These are phyloP conservation scores for Durio zibethinus DNA, from an alignment of 345 rosid genomes.

Conservation along the genomic window DNA sequence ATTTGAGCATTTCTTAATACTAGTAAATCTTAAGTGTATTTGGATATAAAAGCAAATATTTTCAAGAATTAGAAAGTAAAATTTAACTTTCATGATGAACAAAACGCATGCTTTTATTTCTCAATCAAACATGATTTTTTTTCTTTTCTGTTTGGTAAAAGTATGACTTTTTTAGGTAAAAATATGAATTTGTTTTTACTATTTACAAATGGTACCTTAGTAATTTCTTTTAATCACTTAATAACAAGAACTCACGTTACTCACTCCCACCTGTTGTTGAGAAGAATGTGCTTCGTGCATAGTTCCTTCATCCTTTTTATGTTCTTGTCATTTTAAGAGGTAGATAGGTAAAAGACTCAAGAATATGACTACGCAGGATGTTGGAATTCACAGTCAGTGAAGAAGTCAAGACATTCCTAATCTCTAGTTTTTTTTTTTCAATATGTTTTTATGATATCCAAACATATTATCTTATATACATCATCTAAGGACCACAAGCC, in stretches of 20 bases:
- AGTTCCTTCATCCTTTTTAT: not conserved
- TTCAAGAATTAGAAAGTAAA: not conserved
- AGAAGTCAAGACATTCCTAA: not conserved
- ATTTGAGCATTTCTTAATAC: not conserved
- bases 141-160: not conserved
- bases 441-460: not conserved
- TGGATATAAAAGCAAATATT: conserved; percentile 1
- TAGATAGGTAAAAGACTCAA: not conserved
- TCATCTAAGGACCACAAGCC: not conserved
- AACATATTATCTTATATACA: not conserved
- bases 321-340: not conserved
- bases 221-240: not conserved
- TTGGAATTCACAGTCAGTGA: not conserved
- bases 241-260: not conserved
- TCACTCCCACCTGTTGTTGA: not conserved
- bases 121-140: not conserved
- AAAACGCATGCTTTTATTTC: not conserved
- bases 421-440: not conserved
- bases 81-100: not conserved
- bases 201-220: not conserved
- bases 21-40: not conserved
- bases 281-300: not conserved
- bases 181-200: not conserved
- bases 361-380: not conserved
- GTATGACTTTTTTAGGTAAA: not conserved